Evolutionary conservation across 306 rosid genomes (phyloP).

Genomic region (Gastrolobium villosum): DNA sequence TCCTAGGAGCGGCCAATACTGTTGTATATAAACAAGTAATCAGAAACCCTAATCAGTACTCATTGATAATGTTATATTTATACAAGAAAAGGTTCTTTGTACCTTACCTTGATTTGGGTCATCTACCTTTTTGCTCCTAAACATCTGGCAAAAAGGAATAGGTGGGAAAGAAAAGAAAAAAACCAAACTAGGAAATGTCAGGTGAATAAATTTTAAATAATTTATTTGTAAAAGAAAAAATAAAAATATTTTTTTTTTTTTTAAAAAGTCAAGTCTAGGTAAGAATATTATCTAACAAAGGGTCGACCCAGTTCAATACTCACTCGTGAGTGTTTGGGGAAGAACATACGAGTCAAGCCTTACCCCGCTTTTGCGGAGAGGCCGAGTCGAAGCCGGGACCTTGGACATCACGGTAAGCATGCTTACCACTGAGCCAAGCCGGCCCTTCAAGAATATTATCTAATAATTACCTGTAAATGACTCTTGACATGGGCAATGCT

Average conservation of each 20-base stretch:
- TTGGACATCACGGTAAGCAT: too few relatives aligned
- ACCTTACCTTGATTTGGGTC: slow-evolving; percentile 69
- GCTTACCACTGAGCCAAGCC: too few relatives aligned
- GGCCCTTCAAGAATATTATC: neutral
- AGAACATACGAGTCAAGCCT: too few relatives aligned
- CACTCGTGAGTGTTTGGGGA: too few relatives aligned
- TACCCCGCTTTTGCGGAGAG: too few relatives aligned
- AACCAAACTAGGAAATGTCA: neutral
- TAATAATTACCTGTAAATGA: slow-evolving; percentile 77
- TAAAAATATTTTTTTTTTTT: too few relatives aligned
- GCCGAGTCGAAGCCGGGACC: too few relatives aligned
- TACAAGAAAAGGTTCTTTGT: neutral
- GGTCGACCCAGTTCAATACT: too few relatives aligned
- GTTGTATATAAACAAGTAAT: slow-evolving; percentile 34
- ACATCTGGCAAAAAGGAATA: slow-evolving; percentile 61
- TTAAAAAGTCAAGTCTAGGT: neutral
- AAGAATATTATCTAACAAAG: neutral
- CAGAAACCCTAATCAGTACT: slow-evolving; percentile 44
- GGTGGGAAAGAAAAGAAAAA: neutral
- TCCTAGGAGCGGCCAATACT: slow-evolving; percentile 59
- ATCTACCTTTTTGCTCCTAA: slow-evolving; percentile 82
- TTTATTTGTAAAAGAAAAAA: neutral
- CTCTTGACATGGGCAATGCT: slow-evolving; percentile 91
- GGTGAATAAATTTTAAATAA: neutral
- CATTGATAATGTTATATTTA: neutral